phyloP scores from a whole-genome alignment of 228 moss, liverwort and hornwort species.

The Sphagnum fallax region DNA sequence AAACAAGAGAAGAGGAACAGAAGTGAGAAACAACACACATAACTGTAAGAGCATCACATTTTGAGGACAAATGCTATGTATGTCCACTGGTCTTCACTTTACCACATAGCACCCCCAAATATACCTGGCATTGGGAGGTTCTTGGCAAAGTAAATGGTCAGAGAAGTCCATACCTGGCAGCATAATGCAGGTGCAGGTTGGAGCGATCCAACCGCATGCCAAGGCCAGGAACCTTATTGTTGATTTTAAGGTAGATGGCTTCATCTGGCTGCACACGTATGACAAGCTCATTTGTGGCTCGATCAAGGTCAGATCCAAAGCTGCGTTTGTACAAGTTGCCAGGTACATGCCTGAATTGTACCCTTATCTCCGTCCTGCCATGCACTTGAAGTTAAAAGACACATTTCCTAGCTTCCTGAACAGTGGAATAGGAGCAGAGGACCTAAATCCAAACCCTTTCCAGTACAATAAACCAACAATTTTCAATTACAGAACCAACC shows the following conservation, averaged over 20 bases:
- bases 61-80: not conserved
- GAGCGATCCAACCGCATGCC: constrained; percentile 41
- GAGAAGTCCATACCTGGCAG: constrained; percentile 42
- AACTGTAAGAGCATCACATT: no score
- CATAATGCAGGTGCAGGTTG: constrained; percentile 60
- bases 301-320: constrained; percentile 69
- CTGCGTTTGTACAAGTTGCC: constrained; percentile 79
- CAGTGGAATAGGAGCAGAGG: no score
- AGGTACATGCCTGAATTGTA: constrained; percentile 81
- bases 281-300: constrained; percentile 70
- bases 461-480: no score
- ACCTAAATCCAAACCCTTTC: no score
- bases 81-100: not conserved
- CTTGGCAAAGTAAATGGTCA: not conserved
- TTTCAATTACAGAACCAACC: no score
- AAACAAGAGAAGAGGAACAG: no score
- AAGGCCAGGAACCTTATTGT: constrained; percentile 80
- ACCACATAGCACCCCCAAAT: no score
- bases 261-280: constrained; percentile 84
- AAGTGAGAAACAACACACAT: no score
- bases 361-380: constrained; percentile 77
- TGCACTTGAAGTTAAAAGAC: not conserved
- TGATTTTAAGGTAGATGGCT: constrained; percentile 77
- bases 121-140: no score
- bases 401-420: no score